Evolutionary conservation across 176 grass and related monocot genomes (phyloP).

Genomic region (barley (Hordeum vulgare)): MorexV3_pseudomolecules_assembly NC_058522.1:536152965-536153464

Average conservation of each 20-base stretch:
- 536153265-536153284: neutral
- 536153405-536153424: constrained; percentile 73
- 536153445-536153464: constrained; percentile 57
- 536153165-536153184: neutral
- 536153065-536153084: neutral
- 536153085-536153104: neutral
- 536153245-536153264: constrained; percentile 46
- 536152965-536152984: too few species aligned
- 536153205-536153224: neutral
- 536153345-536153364: constrained; percentile 39
- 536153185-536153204: constrained; percentile 3
- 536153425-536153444: constrained; percentile 73
- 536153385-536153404: constrained; percentile 73
- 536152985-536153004: too few species aligned
- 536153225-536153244: neutral
- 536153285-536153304: constrained; percentile 20
- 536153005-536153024: constrained; percentile 19
- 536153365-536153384: constrained; percentile 54
- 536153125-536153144: neutral
- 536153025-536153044: neutral
- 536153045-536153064: neutral
- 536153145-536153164: neutral
- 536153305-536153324: constrained; percentile 55
- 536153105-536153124: neutral
- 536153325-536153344: constrained; percentile 25